Evolutionary conservation across 2,329 filamentous ascomycete genomes (phyloP).

Genomic region (Alternaria gansuensis): DNA sequence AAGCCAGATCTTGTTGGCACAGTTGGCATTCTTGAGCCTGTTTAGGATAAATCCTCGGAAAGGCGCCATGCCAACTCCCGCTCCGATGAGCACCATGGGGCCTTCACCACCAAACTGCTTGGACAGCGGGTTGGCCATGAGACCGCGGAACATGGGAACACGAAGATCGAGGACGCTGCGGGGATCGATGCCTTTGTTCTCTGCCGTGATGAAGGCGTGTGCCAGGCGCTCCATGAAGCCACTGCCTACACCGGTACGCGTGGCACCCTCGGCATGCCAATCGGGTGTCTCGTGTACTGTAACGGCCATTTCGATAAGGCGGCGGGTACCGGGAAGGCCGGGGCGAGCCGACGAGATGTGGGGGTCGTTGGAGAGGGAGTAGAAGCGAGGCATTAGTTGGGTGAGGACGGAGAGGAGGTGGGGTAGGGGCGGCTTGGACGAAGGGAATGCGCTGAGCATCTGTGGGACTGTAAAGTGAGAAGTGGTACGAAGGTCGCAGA

Average conservation of each 20-base stretch:
- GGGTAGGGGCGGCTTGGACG: slow-evolving; percentile 85
- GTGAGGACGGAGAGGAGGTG: slow-evolving; percentile 80
- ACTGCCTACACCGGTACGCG: slow-evolving; percentile 84
- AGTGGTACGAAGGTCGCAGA: slow-evolving; percentile 91
- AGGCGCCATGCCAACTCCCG: slow-evolving; percentile 94
- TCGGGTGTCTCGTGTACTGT: slow-evolving; percentile 88
- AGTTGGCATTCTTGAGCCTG: slow-evolving; percentile 90
- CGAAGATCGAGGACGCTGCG: slow-evolving; percentile 68
- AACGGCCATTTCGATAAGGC: slow-evolving; percentile 94
- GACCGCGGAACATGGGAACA: slow-evolving; percentile 95
- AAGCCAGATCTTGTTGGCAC: slow-evolving; percentile 97
- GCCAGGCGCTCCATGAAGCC: slow-evolving; percentile 93
- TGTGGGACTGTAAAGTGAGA: slow-evolving; percentile 85
- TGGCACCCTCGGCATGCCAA: slow-evolving; percentile 69
- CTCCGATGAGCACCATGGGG: slow-evolving; percentile 96
- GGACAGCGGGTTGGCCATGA: slow-evolving; percentile 96
- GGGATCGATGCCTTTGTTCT: slow-evolving; percentile 63
- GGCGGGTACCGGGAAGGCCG: slow-evolving; percentile 72
- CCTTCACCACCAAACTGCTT: slow-evolving; percentile 92
- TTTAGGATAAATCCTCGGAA: slow-evolving; percentile 98
- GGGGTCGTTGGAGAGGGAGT: slow-evolving; percentile 96
- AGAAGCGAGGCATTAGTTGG: slow-evolving; percentile 96
- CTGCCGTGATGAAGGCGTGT: slow-evolving; percentile 72
- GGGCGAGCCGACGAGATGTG: slow-evolving; percentile 76
- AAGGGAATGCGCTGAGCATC: slow-evolving; percentile 90